Percentiles rank a stretch among this genome's conserved stretches.
These are phyloP conservation scores for Themeda triandra DNA, from an alignment of 176 grass and related monocot genomes.

Conservation along the genomic window DNA sequence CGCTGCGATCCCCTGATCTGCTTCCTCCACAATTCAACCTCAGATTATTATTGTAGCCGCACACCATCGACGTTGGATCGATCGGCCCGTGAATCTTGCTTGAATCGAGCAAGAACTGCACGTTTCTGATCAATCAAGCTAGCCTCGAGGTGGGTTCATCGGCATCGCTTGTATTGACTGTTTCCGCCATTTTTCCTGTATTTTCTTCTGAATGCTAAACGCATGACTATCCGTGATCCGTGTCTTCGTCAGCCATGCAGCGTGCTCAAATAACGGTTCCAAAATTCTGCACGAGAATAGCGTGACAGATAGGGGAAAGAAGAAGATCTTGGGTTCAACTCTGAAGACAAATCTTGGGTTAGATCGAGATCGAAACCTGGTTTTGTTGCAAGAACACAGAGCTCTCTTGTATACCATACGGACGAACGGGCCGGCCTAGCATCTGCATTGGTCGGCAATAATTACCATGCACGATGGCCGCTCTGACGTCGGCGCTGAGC, in stretches of 20 bases:
- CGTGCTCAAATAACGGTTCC: background rate
- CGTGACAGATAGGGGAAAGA: background rate
- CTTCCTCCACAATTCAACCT: background rate
- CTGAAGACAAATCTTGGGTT: background rate
- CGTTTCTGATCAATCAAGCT: background rate
- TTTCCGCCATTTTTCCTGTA: background rate
- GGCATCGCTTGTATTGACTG: background rate
- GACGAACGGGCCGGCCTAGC: background rate
- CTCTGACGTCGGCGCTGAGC: conserved; percentile 30
- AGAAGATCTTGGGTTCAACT: background rate
- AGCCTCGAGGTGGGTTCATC: background rate
- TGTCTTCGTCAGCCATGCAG: too few relatives aligned
- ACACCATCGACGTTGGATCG: too few relatives aligned
- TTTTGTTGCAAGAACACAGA: background rate
- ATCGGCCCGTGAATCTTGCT: background rate
- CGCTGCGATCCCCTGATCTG: background rate
- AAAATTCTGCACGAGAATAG: background rate
- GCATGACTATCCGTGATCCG: too few relatives aligned
- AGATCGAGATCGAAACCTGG: background rate
- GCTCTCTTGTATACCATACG: background rate
- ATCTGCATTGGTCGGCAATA: background rate
- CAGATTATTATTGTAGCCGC: background rate
- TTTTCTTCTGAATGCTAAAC: background rate
- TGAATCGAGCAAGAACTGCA: background rate
- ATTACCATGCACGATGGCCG: background rate